Evolutionary conservation across 2,329 filamentous ascomycete species (phyloP), one percentile per base, ranked within the genome.

Genomic region (Rhexocercosporidium sp.): DNA sequence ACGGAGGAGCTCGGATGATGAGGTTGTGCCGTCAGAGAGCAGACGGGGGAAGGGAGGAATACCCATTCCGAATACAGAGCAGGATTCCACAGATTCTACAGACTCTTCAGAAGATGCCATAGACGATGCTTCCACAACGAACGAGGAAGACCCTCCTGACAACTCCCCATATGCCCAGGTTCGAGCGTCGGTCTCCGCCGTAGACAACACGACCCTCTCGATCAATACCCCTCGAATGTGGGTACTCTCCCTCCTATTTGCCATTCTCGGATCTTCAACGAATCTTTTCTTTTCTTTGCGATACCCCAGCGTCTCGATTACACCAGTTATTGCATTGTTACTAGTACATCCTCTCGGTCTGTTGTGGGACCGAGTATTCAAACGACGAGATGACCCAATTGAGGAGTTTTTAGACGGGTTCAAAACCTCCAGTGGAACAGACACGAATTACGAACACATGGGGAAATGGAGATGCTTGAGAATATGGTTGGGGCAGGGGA

Each of bases 151-250:
- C 68, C 85, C 86, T 14, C 81, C 84, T 18, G 90, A 92, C 76
- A 90, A 93, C 78, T 93, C 91, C 0, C 89, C 90, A 12, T 93
- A 95, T 77, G 83, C 92, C 54, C 90, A 93, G 77, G 93, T 96
- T 44, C 88, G 92, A 66, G 92, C 92, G 53, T 93, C 92, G 0
- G 92, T 96, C 8, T 84, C 91, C 14, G 88, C 92, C 3, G 90
- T 87, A 37, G 92, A 96, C 79, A 88, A 96, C 75, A 89, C 85
- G 18, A 84, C 88, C 3, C 81, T 95, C n/a, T 95, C 92, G 9
- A 94, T 96, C 76, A 93, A 92, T 78, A 95, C 92, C 5, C 92
- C 92, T 44, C 92, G 93, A 63, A 96, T 96, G 92, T 96, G 92
- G 93, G 84, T 84, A 37, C 79, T 96, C 20, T 93, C 92, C n/a